Conservation (phyloP, 208 protist species). For the Leishmania braziliensis region DNA sequence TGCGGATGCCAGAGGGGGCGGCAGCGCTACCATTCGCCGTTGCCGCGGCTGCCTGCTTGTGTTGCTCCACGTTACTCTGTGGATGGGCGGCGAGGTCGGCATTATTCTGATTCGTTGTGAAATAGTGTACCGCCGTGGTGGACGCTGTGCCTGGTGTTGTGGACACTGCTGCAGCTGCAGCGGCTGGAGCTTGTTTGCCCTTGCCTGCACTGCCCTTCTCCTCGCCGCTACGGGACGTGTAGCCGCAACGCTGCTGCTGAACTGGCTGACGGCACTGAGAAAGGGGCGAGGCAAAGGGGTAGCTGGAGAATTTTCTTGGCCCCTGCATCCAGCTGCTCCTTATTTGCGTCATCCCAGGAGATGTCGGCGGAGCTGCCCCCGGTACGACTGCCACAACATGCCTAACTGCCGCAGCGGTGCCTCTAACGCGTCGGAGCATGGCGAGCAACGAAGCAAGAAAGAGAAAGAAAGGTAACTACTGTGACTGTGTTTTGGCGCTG, state of each 20-base stretch:
- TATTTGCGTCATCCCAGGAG: background rate
- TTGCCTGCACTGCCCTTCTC: conserved; percentile 8
- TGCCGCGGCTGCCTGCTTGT: conserved; percentile 14
- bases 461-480: background rate
- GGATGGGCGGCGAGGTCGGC: background rate
- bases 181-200: conserved; percentile 6
- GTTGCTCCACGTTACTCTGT: conserved; percentile 5
- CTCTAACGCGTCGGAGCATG: conserved; percentile 30
- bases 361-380: background rate
- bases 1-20: conserved; percentile 21
- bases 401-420: background rate
- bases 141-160: conserved; percentile 4
- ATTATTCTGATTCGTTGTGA: conserved; percentile 14
- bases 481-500: background rate
- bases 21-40: background rate
- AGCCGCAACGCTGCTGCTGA: conserved; percentile 5
- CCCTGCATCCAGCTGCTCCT: background rate
- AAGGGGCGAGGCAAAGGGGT: background rate
- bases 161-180: conserved; percentile 15
- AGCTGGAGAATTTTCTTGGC: background rate
- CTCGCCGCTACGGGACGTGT: conserved; percentile 19
- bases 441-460: background rate
- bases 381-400: background rate
- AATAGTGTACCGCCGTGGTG: conserved; percentile 21
- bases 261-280: background rate